phyloP scores from a whole-genome alignment of 2,329 filamentous ascomycete genomes.

The Talaromyces marneffei region DNA sequence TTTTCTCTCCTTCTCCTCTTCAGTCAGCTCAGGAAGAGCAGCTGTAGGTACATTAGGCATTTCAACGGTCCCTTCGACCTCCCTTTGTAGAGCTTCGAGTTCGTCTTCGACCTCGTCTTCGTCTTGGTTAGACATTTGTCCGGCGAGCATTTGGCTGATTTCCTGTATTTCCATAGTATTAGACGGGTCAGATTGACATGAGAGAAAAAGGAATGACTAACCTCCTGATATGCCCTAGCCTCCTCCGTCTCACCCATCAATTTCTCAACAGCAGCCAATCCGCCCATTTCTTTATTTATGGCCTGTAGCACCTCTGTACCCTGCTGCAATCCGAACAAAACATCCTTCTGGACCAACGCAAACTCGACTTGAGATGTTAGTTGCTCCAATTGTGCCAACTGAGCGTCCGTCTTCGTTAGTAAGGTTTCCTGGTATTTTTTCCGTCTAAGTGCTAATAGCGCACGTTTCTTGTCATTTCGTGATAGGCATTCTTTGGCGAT shows the following conservation, averaged over 20 bases:
- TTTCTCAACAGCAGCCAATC: conserved; percentile 88
- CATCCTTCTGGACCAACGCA: conserved; percentile 92
- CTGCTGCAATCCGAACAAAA: conserved; percentile 86
- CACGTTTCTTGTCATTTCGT: conserved; percentile 70
- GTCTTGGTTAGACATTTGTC: conserved; percentile 85
- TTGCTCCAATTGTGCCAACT: conserved; percentile 89
- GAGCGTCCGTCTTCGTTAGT: conserved; percentile 79
- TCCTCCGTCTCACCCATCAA: conserved; percentile 89
- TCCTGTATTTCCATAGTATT: conserved; percentile 55
- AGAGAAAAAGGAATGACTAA: conserved; percentile 28
- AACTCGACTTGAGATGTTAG: conserved; percentile 89
- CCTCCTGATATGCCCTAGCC: conserved; percentile 83
- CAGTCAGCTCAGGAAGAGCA: conserved; percentile 24
- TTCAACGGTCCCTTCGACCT: conserved; percentile 41
- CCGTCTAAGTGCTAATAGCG: conserved; percentile 78
- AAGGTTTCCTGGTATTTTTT: conserved; percentile 97
- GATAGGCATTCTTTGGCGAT: conserved; percentile 79
- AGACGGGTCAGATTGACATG: conserved; percentile 2
- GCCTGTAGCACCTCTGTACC: conserved; percentile 83
- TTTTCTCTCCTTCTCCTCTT: conserved; percentile 24
- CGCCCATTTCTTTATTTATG: conserved; percentile 94
- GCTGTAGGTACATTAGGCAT: conserved; percentile 38
- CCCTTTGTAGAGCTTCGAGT: conserved; percentile 69
- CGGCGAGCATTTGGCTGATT: conserved; percentile 83
- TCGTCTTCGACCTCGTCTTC: conserved; percentile 98